Base-by-base conservation (phyloP, 2,329 filamentous ascomycete species). In the Pseudogymnoascus sp. region DNA sequence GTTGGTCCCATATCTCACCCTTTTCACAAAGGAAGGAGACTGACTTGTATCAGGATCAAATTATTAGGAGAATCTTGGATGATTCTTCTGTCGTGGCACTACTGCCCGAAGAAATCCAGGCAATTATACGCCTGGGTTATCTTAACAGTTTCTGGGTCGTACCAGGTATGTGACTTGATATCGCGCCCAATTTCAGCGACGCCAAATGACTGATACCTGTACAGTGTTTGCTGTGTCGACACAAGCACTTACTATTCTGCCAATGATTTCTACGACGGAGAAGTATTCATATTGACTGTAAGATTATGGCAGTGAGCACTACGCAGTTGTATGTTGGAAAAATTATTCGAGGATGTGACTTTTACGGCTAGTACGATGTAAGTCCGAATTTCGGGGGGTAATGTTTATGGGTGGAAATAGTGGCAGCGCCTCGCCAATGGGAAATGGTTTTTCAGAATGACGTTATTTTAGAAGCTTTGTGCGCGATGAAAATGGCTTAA, bases 71-170 rank as follows among this genome's bases (percentile, higher is more conserved):
- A 16, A 66, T 68, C 26, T 61, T 68, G 46, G 37, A n/a, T 22
- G 65, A 68, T 53, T 68, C 66, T 33, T 68, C 66, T 19, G 38
- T 63, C 16, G 62, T 68, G 5, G 61, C 59, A 14, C 24, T 56
- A 26, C 60, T 68, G 11, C 63, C 65, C 43, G 43, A 33, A 12
- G 46, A 61, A n/a, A 43, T 66, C 24, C 43, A 37, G 46, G 26
- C 26, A 3, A 22, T 66, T 6, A 61, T 66, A 11, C 22, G 35
- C 16, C 62, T 62, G 62, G 63, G 63, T 59, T 68, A 66, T 63
- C 50, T 64, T 19, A 41, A 35, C 10, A 67, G 66, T 60, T 67
- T 67, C 43, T 67, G 66, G 65, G 60, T 67, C 59, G 66, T 67
- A 28, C 66, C 65, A 61, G 61, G 66, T 66, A 65, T 60, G 63